Evolutionary conservation across 1,139 yeast genomes (phyloP).

Genomic region (Saccharomycopsis crataegensis): DNA sequence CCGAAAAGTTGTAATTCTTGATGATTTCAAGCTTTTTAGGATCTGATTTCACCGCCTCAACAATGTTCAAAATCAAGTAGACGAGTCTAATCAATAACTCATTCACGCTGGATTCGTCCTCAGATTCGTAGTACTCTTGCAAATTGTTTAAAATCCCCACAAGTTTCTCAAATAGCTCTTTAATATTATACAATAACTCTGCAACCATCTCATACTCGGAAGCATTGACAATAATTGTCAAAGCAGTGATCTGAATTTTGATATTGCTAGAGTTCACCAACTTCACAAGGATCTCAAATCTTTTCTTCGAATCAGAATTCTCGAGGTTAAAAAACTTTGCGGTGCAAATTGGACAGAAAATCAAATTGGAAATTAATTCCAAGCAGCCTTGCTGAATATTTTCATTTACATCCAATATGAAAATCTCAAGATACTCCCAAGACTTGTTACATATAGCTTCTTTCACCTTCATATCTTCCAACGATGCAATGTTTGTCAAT

Average conservation of each 20-base stretch:
- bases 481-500: conserved; percentile 40
- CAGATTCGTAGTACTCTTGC: conserved; percentile 21
- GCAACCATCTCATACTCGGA: conserved; percentile 42
- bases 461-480: conserved; percentile 27
- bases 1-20: not conserved
- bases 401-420: conserved; percentile 32
- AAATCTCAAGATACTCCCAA: conserved; percentile 32
- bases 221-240: conserved; percentile 45
- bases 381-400: conserved; percentile 39
- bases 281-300: conserved; percentile 35
- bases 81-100: conserved; percentile 34
- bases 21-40: not conserved
- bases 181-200: conserved; percentile 28
- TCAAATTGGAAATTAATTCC: conserved; percentile 43
- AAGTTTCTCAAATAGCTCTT: conserved; percentile 27
- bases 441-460: conserved; percentile 32
- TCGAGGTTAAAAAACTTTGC: conserved; percentile 43
- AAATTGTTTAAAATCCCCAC: conserved; percentile 27
- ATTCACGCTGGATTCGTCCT: conserved; percentile 21
- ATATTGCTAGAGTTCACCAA: conserved; percentile 35
- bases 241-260: conserved; percentile 35
- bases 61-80: conserved; percentile 29
- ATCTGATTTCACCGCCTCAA: not conserved
- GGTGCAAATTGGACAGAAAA: conserved; percentile 37
- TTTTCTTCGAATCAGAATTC: conserved; percentile 25